Evolutionary conservation across 192 early-diverging fungal species (phyloP).

Genomic region (Entomortierella lignicola): DNA sequence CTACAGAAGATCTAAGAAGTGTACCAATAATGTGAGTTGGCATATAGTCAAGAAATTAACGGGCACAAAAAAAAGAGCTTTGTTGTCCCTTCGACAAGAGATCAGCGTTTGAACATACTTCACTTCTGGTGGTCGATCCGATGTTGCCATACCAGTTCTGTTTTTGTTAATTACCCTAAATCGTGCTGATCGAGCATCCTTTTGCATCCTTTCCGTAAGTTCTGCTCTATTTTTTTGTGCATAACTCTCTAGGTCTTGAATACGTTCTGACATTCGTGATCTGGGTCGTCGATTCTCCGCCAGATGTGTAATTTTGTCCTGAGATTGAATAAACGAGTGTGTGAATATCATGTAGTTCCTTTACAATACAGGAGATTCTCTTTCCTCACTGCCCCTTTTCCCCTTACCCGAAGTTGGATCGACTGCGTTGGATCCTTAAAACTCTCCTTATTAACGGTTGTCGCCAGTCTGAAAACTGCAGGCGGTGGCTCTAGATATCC

Average conservation of each 20-base stretch:
- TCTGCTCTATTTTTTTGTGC: constrained; percentile 17
- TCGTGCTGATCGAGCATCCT: constrained; percentile 52
- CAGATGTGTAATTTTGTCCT: constrained; percentile 40
- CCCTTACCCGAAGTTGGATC: constrained; percentile 61
- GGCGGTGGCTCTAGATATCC: constrained; percentile 32
- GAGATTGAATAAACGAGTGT: not conserved
- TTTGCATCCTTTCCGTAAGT: constrained; percentile 13
- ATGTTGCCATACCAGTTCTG: constrained; percentile 16
- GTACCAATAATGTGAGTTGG: not conserved
- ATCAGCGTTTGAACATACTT: constrained; percentile 10
- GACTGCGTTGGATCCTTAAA: constrained; percentile 66
- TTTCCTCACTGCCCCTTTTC: not conserved
- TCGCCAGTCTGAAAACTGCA: constrained; percentile 71
- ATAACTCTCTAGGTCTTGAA: constrained; percentile 18
- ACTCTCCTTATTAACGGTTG: constrained; percentile 72
- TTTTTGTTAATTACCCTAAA: constrained; percentile 64
- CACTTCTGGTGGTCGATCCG: constrained; percentile 21
- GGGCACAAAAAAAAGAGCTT: too few relatives aligned
- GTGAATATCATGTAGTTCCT: not conserved
- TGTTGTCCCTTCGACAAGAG: not conserved
- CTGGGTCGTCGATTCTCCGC: constrained; percentile 25
- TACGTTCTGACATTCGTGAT: constrained; percentile 18
- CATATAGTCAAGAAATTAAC: too few relatives aligned
- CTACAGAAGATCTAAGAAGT: constrained; percentile 19
- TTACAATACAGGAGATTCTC: not conserved